Evolutionary conservation across 2,329 filamentous ascomycete species (phyloP), one percentile per base, ranked within the genome.

Genomic region (Exophiala bonariae): DNA sequence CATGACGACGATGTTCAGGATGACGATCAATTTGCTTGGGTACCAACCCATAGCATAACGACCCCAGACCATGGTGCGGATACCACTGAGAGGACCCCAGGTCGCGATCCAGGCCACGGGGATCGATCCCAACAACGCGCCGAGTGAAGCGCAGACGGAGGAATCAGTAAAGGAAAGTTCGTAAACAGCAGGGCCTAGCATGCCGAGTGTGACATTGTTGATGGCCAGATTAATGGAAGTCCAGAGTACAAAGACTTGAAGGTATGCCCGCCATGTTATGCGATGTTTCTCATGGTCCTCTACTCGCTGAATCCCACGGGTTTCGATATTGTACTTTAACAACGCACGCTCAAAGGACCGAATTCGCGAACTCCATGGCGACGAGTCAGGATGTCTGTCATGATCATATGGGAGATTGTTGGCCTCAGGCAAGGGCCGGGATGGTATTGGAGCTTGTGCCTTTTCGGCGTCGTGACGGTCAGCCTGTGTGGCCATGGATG

Each of bases 31-130:
- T 63, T 84, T 85, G 42, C 77, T 77, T 1, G 81, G 81, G 72
- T 78, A 85, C 78, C 79, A 85, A 5, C 82, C 82, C 76, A 84
- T 83, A 14, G 76, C 69, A 58, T 81, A 85, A 10, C 80, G 72
- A 3, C 79, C 75, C 55, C 82, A 74, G 20, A 81, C 74, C 78
- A 84, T 77, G 37, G 81, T 83, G 42, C 82, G 69, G 56, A 83
- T 81, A 3, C 82, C 82, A 51, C 77, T 80, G 47, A 74, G 63
- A 1, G 81, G 80, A 0, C 82, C 82, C 68, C 81, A 84, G 0
- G 77, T 82, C 14, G 80, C 79, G 47, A 80, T 77, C 66, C 82
- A 85, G 1, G 79, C 77, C 3, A 79, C 74, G 3, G 75, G 71
- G 2, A 80, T 56, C 37, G 73, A 73, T 23, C 82, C 82, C 2